A percentile compares a stretch with the other conserved stretches of the same genome.
These are phyloP conservation scores for Ramularia endophylla DNA, from an alignment of 2,329 filamentous ascomycete species.

Conservation along the genomic window DNA sequence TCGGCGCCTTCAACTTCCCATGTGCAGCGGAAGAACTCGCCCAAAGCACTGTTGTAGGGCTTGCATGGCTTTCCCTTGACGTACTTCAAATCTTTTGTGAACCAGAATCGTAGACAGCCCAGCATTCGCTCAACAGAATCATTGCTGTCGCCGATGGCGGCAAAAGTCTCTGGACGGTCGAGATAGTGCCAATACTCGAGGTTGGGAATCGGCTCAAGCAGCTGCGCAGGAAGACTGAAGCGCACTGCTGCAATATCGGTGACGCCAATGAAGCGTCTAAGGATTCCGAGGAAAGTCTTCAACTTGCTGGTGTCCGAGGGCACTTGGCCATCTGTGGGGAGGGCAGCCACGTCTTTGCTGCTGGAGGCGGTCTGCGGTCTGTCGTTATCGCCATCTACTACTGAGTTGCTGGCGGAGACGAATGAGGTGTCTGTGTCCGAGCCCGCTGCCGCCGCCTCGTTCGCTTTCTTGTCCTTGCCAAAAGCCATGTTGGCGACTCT, in stretches of 20 bases:
- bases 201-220: slow-evolving; percentile 93
- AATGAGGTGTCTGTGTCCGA: slow-evolving; percentile 1
- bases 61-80: slow-evolving; percentile 98
- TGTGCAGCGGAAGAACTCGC: slow-evolving; percentile 97
- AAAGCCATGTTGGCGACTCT: slow-evolving; percentile 9
- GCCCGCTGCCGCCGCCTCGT: slow-evolving; percentile 1
- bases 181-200: slow-evolving; percentile 99
- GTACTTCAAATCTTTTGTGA: slow-evolving; percentile 98
- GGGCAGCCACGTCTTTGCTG: slow-evolving; percentile 5
- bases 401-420: neutral
- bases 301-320: slow-evolving; percentile 82
- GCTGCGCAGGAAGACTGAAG: slow-evolving; percentile 91
- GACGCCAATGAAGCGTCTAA: slow-evolving; percentile 93
- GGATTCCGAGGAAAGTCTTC: slow-evolving; percentile 77
- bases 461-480: slow-evolving; percentile 6
- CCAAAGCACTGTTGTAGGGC: slow-evolving; percentile 94
- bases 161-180: slow-evolving; percentile 88
- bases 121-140: slow-evolving; percentile 91
- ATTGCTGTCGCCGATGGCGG: slow-evolving; percentile 78
- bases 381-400: slow-evolving; percentile 1
- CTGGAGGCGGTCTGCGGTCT: slow-evolving; percentile 1
- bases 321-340: slow-evolving; percentile 35
- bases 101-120: slow-evolving; percentile 93
- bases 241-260: slow-evolving; percentile 91
- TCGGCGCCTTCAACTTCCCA: slow-evolving; percentile 85